These are phyloP conservation scores for Chytriomyces sp. DNA, from an alignment of 192 early-diverging fungal genomes.

Conservation along the genomic window DNA sequence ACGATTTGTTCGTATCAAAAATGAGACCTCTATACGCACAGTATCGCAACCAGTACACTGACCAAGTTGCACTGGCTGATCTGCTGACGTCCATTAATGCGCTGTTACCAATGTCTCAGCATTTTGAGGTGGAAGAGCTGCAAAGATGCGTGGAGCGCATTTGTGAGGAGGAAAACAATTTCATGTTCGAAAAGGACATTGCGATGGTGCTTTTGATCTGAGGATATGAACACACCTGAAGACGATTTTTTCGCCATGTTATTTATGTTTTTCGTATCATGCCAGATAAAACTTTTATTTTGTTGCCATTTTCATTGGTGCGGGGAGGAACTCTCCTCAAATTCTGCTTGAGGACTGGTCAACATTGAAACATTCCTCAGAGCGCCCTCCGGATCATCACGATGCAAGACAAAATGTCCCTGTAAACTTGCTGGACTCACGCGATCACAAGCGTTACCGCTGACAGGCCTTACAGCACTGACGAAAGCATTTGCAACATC, in stretches of 20 bases:
- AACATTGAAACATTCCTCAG: slow-evolving; percentile 50
- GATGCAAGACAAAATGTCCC: slow-evolving; percentile 93
- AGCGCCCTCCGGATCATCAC: slow-evolving; percentile 75
- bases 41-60: slow-evolving; percentile 20
- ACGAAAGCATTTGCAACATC: slow-evolving; percentile 77
- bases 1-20: slow-evolving; percentile 25
- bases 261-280: no score
- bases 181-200: slow-evolving; percentile 54
- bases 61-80: slow-evolving; percentile 44
- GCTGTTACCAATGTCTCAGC: slow-evolving; percentile 37
- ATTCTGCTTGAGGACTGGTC: no score
- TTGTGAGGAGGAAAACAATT: slow-evolving; percentile 42
- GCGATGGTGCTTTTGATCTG: slow-evolving; percentile 55
- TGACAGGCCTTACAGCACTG: slow-evolving; percentile 9
- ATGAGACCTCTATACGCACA: slow-evolving; percentile 18
- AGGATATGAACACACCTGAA: not conserved
- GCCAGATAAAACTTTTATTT: no score
- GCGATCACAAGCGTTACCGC: not conserved
- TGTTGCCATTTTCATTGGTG: no score
- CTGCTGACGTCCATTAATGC: slow-evolving; percentile 45
- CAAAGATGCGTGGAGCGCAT: slow-evolving; percentile 35
- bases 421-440: slow-evolving; percentile 88
- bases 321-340: no score
- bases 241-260: no score
- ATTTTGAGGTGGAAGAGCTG: slow-evolving; percentile 44